Percentiles rank a stretch among this genome's conserved stretches.
Conservation (phyloP, 441 rosid species). For the Rhodomyrtus psidioides region DNA sequence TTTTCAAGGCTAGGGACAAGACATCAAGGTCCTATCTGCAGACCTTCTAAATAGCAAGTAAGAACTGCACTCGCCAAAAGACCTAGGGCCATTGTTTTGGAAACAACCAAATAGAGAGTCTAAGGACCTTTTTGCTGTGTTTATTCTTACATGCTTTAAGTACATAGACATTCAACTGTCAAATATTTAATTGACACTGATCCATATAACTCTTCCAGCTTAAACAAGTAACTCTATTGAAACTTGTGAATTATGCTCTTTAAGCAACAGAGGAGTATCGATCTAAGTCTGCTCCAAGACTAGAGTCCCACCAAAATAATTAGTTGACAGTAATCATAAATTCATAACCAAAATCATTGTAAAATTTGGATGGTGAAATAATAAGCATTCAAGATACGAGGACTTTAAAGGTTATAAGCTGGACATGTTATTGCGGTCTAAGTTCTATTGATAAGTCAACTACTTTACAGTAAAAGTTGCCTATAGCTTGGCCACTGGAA, state of each 20-base stretch:
- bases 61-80: not conserved
- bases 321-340: not conserved
- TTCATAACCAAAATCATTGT: not conserved
- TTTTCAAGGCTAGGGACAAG: not conserved
- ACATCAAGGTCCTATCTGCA: not conserved
- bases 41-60: not conserved
- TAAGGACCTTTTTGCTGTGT: not conserved
- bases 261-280: not conserved
- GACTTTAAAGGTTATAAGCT: not conserved
- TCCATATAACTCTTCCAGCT: not conserved
- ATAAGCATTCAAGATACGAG: not conserved
- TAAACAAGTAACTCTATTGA: not conserved
- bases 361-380: not conserved
- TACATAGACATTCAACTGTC: not conserved
- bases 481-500: not conserved
- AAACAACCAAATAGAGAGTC: not conserved
- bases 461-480: not conserved
- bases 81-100: not conserved
- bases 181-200: not conserved
- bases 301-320: not conserved
- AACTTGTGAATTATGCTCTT: not conserved
- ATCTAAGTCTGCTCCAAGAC: not conserved
- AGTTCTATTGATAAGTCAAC: not conserved
- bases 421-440: fast-evolving
- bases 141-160: not conserved